Evolutionary conservation across 345 rosid genomes (phyloP), one percentile per base, ranked within the genome.

Genomic region (Sisymbrium altissimum): DNA sequence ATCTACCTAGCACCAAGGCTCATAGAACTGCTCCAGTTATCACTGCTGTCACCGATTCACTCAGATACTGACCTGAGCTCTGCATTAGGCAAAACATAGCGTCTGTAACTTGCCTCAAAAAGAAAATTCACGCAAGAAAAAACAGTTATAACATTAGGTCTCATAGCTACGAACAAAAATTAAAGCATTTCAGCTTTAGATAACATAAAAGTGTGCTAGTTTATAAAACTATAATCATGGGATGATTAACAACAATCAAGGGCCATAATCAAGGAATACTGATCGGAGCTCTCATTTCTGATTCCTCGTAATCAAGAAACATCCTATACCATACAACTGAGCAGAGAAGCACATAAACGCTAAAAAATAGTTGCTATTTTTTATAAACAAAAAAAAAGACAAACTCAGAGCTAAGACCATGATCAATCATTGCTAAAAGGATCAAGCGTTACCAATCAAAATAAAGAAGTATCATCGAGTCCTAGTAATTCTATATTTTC

Each of bases 1-100:
- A 79, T 80, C 56, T 64, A 81, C 81, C 67, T 66, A 55, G 57
- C 80, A 68, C 71, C 72, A 39, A 10, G 8, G 60, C 66, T 68
- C 65, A 54, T 36, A 46, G 43, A 38, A 48, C 60, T 59, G 49
- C 74, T 70, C 44, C 53, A 32, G 58, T 64, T 25, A 49, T 27
- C 38, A 67, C 33, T 63, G n/a, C 64, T 73, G 69, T 71, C 70
- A 71, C 74, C 64, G 50, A 64, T 33, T 64, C 69, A 40, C 27
- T 56, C 68, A 65, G 78, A 40, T 64, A 63, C 45, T 45, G 50
- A 48, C 54, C 79, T 23, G 70, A 62, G 49, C 49, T 43, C 74
- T 61, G 64, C 56, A 62, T n/a, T 48, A 15, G 17, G 23, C 41
- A 41, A 52, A 53, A 67, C 78, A 66, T 27, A 66, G 65, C 40